Conservation (phyloP, 176 grass and related monocot species). For the Pontederia paniculata region DNA sequence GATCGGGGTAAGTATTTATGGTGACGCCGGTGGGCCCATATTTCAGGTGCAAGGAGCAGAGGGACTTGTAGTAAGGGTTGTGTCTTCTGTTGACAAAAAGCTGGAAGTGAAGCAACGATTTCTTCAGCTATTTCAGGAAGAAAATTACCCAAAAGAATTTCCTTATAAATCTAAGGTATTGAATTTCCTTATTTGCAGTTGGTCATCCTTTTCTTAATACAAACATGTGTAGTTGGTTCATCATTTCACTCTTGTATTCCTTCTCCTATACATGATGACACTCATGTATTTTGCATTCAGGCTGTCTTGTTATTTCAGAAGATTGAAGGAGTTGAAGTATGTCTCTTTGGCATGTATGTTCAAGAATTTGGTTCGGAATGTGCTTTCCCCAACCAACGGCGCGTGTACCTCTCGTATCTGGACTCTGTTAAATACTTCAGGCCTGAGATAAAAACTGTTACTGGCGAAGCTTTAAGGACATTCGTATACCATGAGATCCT, state of each 20-base stretch:
- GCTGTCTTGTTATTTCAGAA: constrained; percentile 97
- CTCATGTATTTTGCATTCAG: constrained; percentile 39
- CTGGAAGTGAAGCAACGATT: constrained; percentile 93
- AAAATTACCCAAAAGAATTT: constrained; percentile 93
- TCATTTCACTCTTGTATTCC: background rate
- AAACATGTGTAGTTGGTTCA: background rate
- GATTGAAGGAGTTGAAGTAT: constrained; percentile 99
- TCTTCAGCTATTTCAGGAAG: constrained; percentile 90
- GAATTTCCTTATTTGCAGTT: background rate
- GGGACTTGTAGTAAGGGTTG: constrained; percentile 97
- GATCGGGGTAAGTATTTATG: background rate
- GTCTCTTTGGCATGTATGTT: constrained; percentile 99
- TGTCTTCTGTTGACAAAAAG: constrained; percentile 99
- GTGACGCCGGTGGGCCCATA: background rate
- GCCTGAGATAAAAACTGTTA: constrained; percentile 71
- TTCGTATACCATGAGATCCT: constrained; percentile 98
- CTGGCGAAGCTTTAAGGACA: constrained; percentile 80
- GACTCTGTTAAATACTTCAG: constrained; percentile 99
- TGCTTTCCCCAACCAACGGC: constrained; percentile 63
- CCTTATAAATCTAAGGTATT: constrained; percentile 97
- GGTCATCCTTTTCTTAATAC: background rate
- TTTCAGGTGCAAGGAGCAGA: constrained; percentile 81
- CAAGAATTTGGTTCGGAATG: constrained; percentile 98
- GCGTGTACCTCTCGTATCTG: constrained; percentile 97
- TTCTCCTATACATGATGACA: background rate